Percentiles rank a stretch among this genome's conserved stretches.
phyloP scores from a whole-genome alignment of 441 rosid species.

The Omphalea diandra region DNA sequence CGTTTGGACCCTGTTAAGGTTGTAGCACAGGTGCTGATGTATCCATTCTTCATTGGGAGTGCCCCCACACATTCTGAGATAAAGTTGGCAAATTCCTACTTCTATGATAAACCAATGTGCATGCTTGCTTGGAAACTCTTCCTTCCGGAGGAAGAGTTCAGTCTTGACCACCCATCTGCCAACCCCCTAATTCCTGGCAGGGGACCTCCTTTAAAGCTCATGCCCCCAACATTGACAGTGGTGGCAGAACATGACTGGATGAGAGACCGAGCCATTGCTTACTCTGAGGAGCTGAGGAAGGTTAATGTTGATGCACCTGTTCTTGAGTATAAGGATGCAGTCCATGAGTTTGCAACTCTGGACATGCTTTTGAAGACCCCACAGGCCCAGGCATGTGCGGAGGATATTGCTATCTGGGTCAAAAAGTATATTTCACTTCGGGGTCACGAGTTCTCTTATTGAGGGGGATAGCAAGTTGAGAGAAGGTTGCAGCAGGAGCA shows the following conservation, averaged over 20 bases:
- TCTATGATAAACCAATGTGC: conserved; percentile 81
- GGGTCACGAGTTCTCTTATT: conserved; percentile 91
- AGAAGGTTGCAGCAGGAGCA: conserved; percentile 17
- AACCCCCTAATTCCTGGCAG: conserved; percentile 81
- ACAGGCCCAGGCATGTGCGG: conserved; percentile 88
- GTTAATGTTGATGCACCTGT: conserved; percentile 92
- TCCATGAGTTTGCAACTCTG: conserved; percentile 92
- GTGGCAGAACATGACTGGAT: conserved; percentile 97
- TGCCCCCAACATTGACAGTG: conserved; percentile 92
- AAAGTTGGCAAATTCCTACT: conserved; percentile 85
- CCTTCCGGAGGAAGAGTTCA: conserved; percentile 74
- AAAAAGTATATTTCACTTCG: conserved; percentile 83
- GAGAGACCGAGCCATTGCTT: conserved; percentile 93
- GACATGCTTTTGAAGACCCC: conserved; percentile 86
- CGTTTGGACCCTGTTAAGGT: conserved; percentile 82
- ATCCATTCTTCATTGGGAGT: conserved; percentile 82
- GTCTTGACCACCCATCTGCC: conserved; percentile 80
- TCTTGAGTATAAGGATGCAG: conserved; percentile 90
- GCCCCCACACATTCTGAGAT: conserved; percentile 85
- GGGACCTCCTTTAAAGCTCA: conserved; percentile 73
- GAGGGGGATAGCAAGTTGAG: conserved; percentile 20
- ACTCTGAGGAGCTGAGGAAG: conserved; percentile 86
- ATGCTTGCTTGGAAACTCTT: conserved; percentile 88
- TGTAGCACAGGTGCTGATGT: conserved; percentile 91
- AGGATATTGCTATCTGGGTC: conserved; percentile 91